Conservation (phyloP, 1,139 yeast genomes). For the Candida tropicalis region DNA sequence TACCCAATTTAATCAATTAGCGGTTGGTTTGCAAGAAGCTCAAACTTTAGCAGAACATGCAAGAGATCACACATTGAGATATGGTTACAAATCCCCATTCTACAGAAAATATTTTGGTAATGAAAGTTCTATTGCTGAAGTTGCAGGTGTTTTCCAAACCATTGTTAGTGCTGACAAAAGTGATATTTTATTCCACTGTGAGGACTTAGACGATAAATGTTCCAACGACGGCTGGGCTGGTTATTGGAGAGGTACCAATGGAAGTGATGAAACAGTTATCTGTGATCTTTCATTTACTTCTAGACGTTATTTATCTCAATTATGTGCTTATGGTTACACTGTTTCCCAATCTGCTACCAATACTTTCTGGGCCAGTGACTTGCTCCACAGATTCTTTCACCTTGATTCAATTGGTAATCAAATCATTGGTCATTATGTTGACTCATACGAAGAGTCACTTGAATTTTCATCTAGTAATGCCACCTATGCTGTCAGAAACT, state of each 20-base stretch:
- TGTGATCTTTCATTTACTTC: slow-evolving; percentile 23
- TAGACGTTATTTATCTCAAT: slow-evolving; percentile 21
- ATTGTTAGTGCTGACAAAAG: slow-evolving; percentile 30
- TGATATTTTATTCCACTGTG: slow-evolving; percentile 33
- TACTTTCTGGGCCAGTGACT: slow-evolving; percentile 21
- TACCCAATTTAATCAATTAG: slow-evolving; percentile 23
- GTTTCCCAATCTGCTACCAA: slow-evolving; percentile 18
- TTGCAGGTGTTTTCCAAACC: slow-evolving; percentile 32
- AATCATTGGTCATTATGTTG: slow-evolving; percentile 24
- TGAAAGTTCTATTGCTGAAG: slow-evolving; percentile 27
- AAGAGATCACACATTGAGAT: slow-evolving; percentile 26
- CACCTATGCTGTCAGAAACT: slow-evolving; percentile 20
- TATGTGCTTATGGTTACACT: slow-evolving; percentile 25
- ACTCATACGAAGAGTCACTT: slow-evolving; percentile 23
- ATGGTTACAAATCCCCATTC: slow-evolving; percentile 25
- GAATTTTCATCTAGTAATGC: slow-evolving; percentile 20
- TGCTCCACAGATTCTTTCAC: slow-evolving; percentile 30
- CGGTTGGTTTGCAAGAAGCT: slow-evolving; percentile 21
- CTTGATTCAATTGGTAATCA: slow-evolving; percentile 21
- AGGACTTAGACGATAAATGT: slow-evolving; percentile 36
- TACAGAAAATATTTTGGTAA: slow-evolving; percentile 32
- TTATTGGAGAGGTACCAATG: slow-evolving; percentile 38
- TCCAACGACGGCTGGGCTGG: slow-evolving; percentile 36
- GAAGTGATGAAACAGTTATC: slow-evolving; percentile 29
- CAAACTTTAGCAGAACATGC: slow-evolving; percentile 26